Evolutionary conservation across 768 basidiomycete species (phyloP), one percentile per base, ranked within the genome.

Genomic region (Filobasidium floriforme): DNA sequence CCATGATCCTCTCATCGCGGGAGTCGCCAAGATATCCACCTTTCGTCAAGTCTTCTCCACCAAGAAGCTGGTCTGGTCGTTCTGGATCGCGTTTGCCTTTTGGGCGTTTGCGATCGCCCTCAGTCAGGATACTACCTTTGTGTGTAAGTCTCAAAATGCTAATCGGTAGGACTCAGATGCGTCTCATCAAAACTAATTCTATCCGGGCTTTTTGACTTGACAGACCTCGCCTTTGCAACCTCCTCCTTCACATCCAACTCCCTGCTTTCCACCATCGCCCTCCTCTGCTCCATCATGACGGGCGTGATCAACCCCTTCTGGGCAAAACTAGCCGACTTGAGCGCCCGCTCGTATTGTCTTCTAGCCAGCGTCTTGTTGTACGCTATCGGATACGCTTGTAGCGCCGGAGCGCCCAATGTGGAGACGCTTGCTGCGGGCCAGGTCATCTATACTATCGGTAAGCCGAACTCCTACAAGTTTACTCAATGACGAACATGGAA

Each of bases 141-240:
- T 49, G 5, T 49, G 46, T 49, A 49, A 49, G 46, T 49, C 14
- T 49, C 12, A 37, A 9, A 3, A 2, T 49, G 14, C 46, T 18
- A 3, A 3, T 22, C 46, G 46, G 22, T 49, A 37, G 3, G 4
- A 37, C 12, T 49, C 22, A 49, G 6, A 49, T 4, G 22, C 12
- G 46, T 22, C 14, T 49, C 3, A 3, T 3, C 5, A 22, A 14
- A 28, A n/a, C 54, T 28, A 15, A 57, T 7, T 32, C 6, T 26
- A 57, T 32, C n/a, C 15, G 22, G 7, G 5, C 4, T 5, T 15
- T 15, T 32, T 6, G 4, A 57, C 24, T n/a, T 7, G 7, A 15
- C 15, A 57, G 54, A 57, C 26, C 24, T 32, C 54, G 54, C 54
- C 7, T 57, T 57, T 15, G 54, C 54, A 5, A 57, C 54, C 24